phyloP scores from a whole-genome alignment of 176 grass and related monocot genomes.

The Luzula sylvatica region DNA sequence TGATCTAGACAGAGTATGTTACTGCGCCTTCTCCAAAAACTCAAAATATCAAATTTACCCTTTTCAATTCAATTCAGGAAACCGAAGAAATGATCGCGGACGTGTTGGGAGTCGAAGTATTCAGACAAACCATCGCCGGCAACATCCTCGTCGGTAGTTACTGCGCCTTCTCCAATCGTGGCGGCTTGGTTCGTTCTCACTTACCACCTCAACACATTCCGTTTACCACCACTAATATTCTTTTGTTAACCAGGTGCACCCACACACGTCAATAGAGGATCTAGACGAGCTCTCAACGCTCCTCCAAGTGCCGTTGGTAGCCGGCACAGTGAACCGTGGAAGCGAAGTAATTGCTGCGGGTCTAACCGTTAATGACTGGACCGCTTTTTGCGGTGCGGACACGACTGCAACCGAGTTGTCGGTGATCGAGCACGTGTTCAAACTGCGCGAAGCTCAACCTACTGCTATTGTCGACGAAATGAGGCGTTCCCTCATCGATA shows the following conservation, averaged over 20 bases:
- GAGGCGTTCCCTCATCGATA: constrained; percentile 94
- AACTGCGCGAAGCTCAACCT: constrained; percentile 73
- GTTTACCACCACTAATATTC: no score
- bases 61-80: constrained; percentile 25
- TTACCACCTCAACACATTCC: no score
- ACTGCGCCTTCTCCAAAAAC: no score
- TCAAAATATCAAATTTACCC: no score
- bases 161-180: constrained; percentile 72
- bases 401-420: constrained; percentile 92
- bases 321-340: constrained; percentile 92
- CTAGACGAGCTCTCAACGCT: constrained; percentile 93
- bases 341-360: constrained; percentile 87
- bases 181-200: constrained; percentile 57
- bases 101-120: constrained; percentile 85
- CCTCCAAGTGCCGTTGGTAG: constrained; percentile 89
- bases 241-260: constrained; percentile 58
- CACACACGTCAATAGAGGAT: constrained; percentile 93
- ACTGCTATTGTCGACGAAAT: constrained; percentile 68
- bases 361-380: constrained; percentile 97
- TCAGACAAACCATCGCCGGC: constrained; percentile 83
- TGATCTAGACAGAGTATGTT: constrained; percentile 76
- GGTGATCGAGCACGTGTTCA: constrained; percentile 86
- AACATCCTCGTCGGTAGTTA: constrained; percentile 96
- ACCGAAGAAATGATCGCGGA: constrained; percentile 95
- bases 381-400: constrained; percentile 85